Evolutionary conservation across 768 basidiomycete species (phyloP), one percentile per base, ranked within the genome.

Genomic region (Hericium coralloides): DNA sequence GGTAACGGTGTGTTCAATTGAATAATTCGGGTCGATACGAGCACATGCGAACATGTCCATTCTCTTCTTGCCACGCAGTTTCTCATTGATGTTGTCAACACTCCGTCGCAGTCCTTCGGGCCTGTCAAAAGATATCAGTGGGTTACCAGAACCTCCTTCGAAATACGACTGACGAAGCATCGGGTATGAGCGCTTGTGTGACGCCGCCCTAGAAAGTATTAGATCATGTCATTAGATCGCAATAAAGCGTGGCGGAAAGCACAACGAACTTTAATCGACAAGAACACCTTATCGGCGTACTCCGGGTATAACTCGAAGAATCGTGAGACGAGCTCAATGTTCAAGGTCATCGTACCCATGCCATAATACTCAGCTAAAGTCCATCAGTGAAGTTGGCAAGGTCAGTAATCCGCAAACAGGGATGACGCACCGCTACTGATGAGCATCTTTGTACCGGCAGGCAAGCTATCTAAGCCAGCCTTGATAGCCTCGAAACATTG

Each of bases 401-500:
- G 12, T 15, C 0, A 31, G 5, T 17, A 17, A 8, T 6, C 9
- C 20, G 48, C 12, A 53, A 37, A 18, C 3, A 9, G 31, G 37
- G 43, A 17, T 45, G 43, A 20, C 3, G 2, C 61, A 73, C 79
- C 77, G 61, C 72, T 75, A 62, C 79, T 80, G 60, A 83, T 58
- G 56, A 80, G 64, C 63, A 77, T 73, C 65, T 79, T 79, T 26
- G 68, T 68, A 14, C 74, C 78, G 0, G 69, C 56, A 0, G 75
- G 74, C 43, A 76, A 61, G 0, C 70, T 66, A 38, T 74, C 69
- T 54, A 79, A 59, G 3, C 73, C 75, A 9, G 74, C 75, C 65
- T 79, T 81, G 70, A 87, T 83, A 2, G 80, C 72, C 37, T 76
- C 78, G 58, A 87, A 84, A 12, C 78, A 78, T 45, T 79, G 73